Base-by-base conservation (phyloP, 106 monocot genomes). In the Xerophyta viscosa region DNA sequence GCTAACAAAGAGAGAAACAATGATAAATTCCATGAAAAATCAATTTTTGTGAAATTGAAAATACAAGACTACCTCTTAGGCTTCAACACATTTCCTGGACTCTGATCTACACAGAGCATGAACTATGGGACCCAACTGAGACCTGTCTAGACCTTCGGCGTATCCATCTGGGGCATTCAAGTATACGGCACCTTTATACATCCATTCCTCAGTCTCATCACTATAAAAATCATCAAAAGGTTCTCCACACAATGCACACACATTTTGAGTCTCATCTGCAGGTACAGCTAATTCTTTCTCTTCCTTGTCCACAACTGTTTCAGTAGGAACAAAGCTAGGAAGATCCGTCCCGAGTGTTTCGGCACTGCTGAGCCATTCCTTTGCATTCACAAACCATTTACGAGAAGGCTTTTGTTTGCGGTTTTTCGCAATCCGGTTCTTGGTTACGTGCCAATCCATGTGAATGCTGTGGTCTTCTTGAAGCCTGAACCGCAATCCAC, bases 401-500 rank as follows among this genome's bases (percentile, higher is more conserved):
- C 85, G 84, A 10, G 96, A 96, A 12, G 96, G 73, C 36, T 93
- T 93, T 46, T 96, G 89, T 53, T 86, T 96, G 30, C 89, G 84
- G 31, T 63, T 89, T 54, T 68, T 84, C 18, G 89, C 78, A 59
- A 82, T 69, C 37, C 96, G 58, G 55, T 89, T 96, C 60, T 88
- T 71, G 0, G 86, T 81, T 29, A 94, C 94, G 76, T 94, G 94
- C 94, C 94, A 94, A 67, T 94, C 94, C 94, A 94, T 94, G 66
- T 94, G 94, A 65, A 12, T 77, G 46, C 94, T 78, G 55, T 94
- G 94, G 59, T 94, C 94, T 46, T 94, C 94, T 70, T 94, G 94
- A 64, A 54, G 53, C 27, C 69, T 77, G 56, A 94, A 88, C 20
- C 94, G 77, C 36, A 88, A 30, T 25, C 94, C 94, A 77, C 94